A percentile compares a stretch with the other conserved stretches of the same genome.
phyloP scores from a whole-genome alignment of 208 protist species.

The Trypanosoma vivax region DNA sequence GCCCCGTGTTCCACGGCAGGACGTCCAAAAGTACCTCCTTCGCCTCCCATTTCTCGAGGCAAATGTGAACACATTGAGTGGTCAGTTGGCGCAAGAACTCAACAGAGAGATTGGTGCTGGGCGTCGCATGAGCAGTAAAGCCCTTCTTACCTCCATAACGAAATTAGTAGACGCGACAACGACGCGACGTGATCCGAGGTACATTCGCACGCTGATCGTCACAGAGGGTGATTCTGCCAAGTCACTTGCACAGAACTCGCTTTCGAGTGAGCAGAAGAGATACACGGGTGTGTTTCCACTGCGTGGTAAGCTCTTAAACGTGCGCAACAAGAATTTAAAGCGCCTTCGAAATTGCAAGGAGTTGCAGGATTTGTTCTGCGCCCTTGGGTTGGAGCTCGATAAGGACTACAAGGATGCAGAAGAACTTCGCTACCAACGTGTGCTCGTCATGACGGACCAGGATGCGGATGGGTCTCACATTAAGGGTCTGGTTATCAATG shows the following conservation, averaged over 20 bases:
- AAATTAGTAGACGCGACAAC: constrained; percentile 96
- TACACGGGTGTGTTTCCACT: constrained; percentile 97
- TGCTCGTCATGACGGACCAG: constrained; percentile 99
- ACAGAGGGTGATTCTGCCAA: constrained; percentile 99
- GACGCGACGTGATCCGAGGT: constrained; percentile 58
- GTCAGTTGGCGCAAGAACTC: constrained; percentile 63
- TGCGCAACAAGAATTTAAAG: constrained; percentile 90
- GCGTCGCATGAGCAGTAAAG: constrained; percentile 63
- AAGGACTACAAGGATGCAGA: constrained; percentile 62
- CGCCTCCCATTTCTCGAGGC: constrained; percentile 80
- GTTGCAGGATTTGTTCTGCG: constrained; percentile 84
- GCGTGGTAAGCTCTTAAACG: constrained; percentile 97
- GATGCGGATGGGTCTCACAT: constrained; percentile 99
- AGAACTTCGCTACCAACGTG: constrained; percentile 96
- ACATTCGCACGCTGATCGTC: constrained; percentile 96
- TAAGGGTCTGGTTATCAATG: constrained; percentile 99
- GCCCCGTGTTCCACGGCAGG: constrained; percentile 79
- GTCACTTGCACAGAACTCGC: constrained; percentile 93
- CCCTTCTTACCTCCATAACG: constrained; percentile 88
- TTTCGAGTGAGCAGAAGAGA: constrained; percentile 94
- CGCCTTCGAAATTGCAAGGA: constrained; percentile 93
- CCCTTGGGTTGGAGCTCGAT: constrained; percentile 76
- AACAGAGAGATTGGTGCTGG: constrained; percentile 78
- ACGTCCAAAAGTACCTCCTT: constrained; percentile 80
- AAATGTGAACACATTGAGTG: constrained; percentile 59